phyloP scores from a whole-genome alignment of 2,329 filamentous ascomycete genomes.

The Phaeoacremonium minimum region DNA sequence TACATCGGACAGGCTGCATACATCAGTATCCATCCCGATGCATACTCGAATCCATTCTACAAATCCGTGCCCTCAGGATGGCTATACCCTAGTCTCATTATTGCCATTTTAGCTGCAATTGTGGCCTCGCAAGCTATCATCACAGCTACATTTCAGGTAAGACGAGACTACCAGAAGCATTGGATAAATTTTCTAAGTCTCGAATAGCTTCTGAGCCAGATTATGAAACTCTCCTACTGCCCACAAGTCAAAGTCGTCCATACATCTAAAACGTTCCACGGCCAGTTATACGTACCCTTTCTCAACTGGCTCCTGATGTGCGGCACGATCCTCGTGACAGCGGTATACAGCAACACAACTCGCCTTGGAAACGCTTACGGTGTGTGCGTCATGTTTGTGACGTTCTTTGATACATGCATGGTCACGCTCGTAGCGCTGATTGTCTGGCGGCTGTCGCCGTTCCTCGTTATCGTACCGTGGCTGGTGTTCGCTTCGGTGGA shows the following conservation, averaged over 20 bases:
- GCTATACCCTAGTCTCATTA: constrained; percentile 61
- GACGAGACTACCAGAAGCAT: constrained; percentile 1
- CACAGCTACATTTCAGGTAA: constrained; percentile 62
- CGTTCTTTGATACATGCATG: constrained; percentile 71
- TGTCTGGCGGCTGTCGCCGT: constrained; percentile 61
- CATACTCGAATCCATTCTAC: constrained; percentile 70
- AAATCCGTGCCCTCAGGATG: constrained; percentile 62
- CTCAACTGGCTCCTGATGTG: constrained; percentile 74
- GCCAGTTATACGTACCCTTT: constrained; percentile 70
- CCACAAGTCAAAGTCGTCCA: constrained; percentile 70
- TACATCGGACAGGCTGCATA: constrained; percentile 72
- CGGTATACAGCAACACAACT: constrained; percentile 67
- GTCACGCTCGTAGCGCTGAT: constrained; percentile 66
- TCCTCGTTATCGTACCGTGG: constrained; percentile 56
- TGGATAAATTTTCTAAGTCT: not conserved
- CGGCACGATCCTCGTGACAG: constrained; percentile 66
- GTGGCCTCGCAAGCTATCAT: constrained; percentile 76
- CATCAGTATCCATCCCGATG: constrained; percentile 49
- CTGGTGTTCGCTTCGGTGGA: constrained; percentile 60
- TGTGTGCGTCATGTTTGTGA: constrained; percentile 73
- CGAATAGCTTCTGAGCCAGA: constrained; percentile 49
- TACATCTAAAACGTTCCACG: constrained; percentile 64
- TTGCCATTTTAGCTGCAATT: constrained; percentile 65
- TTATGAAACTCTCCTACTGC: constrained; percentile 67
- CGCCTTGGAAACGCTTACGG: constrained; percentile 68